phyloP scores from a whole-genome alignment of 345 rosid species.

The Euphorbia pulcherrima region DNA sequence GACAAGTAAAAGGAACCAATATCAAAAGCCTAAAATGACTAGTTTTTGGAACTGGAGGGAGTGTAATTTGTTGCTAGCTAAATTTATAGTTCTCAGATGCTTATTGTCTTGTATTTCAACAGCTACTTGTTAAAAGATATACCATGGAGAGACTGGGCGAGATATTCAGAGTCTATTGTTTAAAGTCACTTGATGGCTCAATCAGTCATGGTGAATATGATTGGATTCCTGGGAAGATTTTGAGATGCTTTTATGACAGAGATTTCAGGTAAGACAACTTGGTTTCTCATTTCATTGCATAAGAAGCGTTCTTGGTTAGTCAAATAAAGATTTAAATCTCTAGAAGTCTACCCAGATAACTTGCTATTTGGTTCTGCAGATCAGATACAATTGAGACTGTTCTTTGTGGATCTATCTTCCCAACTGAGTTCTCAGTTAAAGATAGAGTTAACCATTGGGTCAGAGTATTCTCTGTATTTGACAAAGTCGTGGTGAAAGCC shows the following conservation, averaged over 20 bases:
- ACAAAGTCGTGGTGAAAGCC: slow-evolving; percentile 81
- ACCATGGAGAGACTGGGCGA: slow-evolving; percentile 89
- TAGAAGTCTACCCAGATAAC: slow-evolving; percentile 6
- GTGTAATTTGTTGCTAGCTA: slow-evolving; percentile 15
- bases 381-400: slow-evolving; percentile 79
- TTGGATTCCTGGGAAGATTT: slow-evolving; percentile 95
- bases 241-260: slow-evolving; percentile 91
- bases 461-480: slow-evolving; percentile 68
- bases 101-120: slow-evolving; percentile 20
- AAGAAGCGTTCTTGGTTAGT: slow-evolving; percentile 2
- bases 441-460: slow-evolving; percentile 75
- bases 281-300: neutral
- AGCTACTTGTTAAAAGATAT: slow-evolving; percentile 80
- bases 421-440: slow-evolving; percentile 52
- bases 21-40: too few relatives aligned
- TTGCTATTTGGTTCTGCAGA: slow-evolving; percentile 52
- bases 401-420: slow-evolving; percentile 64
- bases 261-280: slow-evolving; percentile 68
- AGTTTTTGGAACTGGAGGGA: too few relatives aligned
- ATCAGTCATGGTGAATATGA: slow-evolving; percentile 48
- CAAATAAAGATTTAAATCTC: neutral
- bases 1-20: too few relatives aligned
- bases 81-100: slow-evolving; percentile 6
- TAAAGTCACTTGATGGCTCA: slow-evolving; percentile 46
- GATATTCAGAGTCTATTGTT: slow-evolving; percentile 61